Evolutionary conservation across 2,329 filamentous ascomycete genomes (phyloP).

Genomic region (Rhinocladiella mackenziei): DNA sequence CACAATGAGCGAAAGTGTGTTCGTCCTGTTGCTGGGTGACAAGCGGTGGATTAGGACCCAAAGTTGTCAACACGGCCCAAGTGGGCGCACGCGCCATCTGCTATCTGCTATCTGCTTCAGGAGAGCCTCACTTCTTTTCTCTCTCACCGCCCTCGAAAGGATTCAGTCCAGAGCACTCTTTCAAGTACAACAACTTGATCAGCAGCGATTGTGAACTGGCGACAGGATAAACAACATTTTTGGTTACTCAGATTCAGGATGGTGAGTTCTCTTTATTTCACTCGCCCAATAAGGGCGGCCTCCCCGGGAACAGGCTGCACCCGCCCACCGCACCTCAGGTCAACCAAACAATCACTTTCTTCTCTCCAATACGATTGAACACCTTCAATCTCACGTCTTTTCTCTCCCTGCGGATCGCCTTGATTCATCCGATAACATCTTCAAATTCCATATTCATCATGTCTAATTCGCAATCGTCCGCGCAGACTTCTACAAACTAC

Average conservation of each 20-base stretch:
- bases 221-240: neutral
- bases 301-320: conserved; percentile 10
- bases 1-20: neutral
- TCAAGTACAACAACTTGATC: neutral
- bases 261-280: conserved; percentile 22
- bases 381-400: neutral
- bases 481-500: conserved; percentile 86
- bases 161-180: neutral
- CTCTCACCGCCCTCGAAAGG: conserved; percentile 9
- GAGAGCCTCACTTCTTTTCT: conserved; percentile 13
- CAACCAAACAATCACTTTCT: conserved; percentile 4
- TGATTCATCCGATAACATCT: neutral
- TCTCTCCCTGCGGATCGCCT: conserved; percentile 5
- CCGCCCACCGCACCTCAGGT: neutral
- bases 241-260: conserved; percentile 13
- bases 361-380: conserved; percentile 2
- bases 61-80: conserved; percentile 18
- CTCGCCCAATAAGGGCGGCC: conserved; percentile 15
- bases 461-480: conserved; percentile 29
- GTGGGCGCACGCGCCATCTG: conserved; percentile 14
- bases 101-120: conserved; percentile 12
- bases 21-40: conserved; percentile 18
- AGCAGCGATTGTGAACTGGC: neutral
- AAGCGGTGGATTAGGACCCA: conserved; percentile 6
- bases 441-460: conserved; percentile 10